Evolutionary conservation across 805 yeast species (phyloP), one percentile per base, ranked within the genome.

Genomic region (Myxozyma vanderwaltii): DNA sequence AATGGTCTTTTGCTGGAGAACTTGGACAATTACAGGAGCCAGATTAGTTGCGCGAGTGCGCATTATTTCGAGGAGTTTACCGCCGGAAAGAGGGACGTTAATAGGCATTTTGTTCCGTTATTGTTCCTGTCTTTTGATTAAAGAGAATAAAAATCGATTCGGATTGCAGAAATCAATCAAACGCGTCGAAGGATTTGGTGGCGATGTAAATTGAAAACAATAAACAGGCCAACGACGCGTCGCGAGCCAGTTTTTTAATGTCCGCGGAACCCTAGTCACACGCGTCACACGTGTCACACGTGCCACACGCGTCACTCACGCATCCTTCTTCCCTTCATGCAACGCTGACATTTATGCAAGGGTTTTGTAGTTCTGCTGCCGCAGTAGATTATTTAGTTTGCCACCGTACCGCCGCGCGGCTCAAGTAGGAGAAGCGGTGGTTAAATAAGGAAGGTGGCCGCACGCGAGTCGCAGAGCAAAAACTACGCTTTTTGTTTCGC

Each of bases 1-100:
- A 29, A 61, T 44, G 48, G 63, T 59, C 36, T 63, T 61, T 13
- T 55, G 52, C 50, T 55, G 58, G 35, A 66, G 53, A 15, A 66
- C 48, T 45, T 66, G 69, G 23, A 52, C 63, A 24, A 23, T 38
- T 23, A 58, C 23, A 15, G 55, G 39, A 15, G 31, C 39, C 40
- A 19, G 12, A 26, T 49, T 54, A 4, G 46, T 17, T 4, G 39
- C 35, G 40, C 44, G 50, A 12, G 51, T 21, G 19, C 40, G 45
- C 33, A 55, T 24, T 35, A 55, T 26, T 26, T 55, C 33, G 46
- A 39, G 59, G 31, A 55, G 38, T n/a, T 21, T 26, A 31, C 59
- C 59, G 39, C 51, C n/a, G 6, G 59, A 41, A 5, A 55, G 59
- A 4, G 58, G 58, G 26, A 54, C 51, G 17, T 27, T 19, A 7